These are phyloP conservation scores for Trichoderma guizhouense DNA, from an alignment of 2,329 filamentous ascomycete species.

Conservation along the genomic window DNA sequence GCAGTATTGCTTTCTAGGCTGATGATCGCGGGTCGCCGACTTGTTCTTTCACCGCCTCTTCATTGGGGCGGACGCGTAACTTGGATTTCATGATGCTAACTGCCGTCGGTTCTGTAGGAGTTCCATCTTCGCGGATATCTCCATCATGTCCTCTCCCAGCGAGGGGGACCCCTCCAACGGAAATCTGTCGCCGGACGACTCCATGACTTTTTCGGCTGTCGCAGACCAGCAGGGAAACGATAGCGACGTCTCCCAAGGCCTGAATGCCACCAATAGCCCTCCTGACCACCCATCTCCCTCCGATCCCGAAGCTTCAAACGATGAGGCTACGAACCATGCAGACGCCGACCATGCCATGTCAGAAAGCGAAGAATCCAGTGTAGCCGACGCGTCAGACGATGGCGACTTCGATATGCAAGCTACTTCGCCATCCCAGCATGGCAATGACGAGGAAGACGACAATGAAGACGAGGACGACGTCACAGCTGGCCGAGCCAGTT, in stretches of 20 bases:
- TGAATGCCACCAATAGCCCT: slow-evolving; percentile 63
- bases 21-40: slow-evolving; percentile 31
- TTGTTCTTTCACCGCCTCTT: slow-evolving; percentile 24
- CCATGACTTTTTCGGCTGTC: slow-evolving; percentile 38
- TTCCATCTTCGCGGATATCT: slow-evolving; percentile 60
- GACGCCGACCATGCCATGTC: slow-evolving; percentile 40
- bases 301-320: slow-evolving; percentile 40
- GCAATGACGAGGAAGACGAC: slow-evolving; percentile 35
- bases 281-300: slow-evolving; percentile 45
- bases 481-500: slow-evolving; percentile 56
- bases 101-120: slow-evolving; percentile 34
- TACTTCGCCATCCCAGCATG: slow-evolving; percentile 45
- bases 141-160: slow-evolving; percentile 61
- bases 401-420: slow-evolving; percentile 75
- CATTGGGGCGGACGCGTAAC: slow-evolving; percentile 21
- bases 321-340: slow-evolving; percentile 40
- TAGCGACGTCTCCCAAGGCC: slow-evolving; percentile 59
- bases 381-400: slow-evolving; percentile 60
- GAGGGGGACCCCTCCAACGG: slow-evolving; percentile 64
- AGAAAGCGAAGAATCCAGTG: slow-evolving; percentile 47
- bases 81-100: slow-evolving; percentile 31
- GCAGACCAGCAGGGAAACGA: slow-evolving; percentile 45
- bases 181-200: slow-evolving; percentile 55
- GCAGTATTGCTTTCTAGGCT: slow-evolving; percentile 21
- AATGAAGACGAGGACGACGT: slow-evolving; percentile 42